Conservation (phyloP, 192 early-diverging fungal species). For the Fimicolochytrium jonesii region DNA sequence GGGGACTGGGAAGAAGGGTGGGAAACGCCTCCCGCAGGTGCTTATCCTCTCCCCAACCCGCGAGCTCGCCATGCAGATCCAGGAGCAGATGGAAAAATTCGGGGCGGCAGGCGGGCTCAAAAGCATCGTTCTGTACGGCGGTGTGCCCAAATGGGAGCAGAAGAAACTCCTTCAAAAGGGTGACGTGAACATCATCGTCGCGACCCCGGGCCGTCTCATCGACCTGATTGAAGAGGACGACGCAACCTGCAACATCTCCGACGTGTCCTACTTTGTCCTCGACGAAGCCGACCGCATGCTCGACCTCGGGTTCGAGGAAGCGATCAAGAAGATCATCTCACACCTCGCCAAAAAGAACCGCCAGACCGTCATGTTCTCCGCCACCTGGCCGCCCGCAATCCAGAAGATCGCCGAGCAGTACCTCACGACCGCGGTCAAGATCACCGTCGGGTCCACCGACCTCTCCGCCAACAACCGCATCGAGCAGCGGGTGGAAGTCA, state of each 20-base stretch:
- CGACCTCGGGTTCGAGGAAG: slow-evolving; percentile 89
- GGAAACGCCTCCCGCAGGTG: slow-evolving; percentile 29
- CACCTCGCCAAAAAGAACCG: slow-evolving; percentile 60
- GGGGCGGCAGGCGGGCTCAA: slow-evolving; percentile 61
- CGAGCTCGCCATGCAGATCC: slow-evolving; percentile 50
- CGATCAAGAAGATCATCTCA: slow-evolving; percentile 78
- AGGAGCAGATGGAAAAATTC: slow-evolving; percentile 55
- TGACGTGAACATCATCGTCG: slow-evolving; percentile 72
- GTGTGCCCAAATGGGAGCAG: slow-evolving; percentile 61
- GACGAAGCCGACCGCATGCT: slow-evolving; percentile 99
- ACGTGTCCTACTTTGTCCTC: slow-evolving; percentile 84
- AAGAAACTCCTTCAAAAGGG: slow-evolving; percentile 39
- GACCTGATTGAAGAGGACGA: slow-evolving; percentile 72
- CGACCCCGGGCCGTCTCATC: slow-evolving; percentile 93
- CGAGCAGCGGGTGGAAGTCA: slow-evolving; percentile 85
- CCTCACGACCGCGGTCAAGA: slow-evolving; percentile 68
- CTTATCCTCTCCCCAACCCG: slow-evolving; percentile 67
- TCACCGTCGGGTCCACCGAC: slow-evolving; percentile 86
- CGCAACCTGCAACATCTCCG: slow-evolving; percentile 59
- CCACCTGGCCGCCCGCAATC: slow-evolving; percentile 91
- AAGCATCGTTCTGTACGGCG: slow-evolving; percentile 85
- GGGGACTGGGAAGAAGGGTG: slow-evolving; percentile 1
- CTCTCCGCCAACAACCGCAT: slow-evolving; percentile 82
- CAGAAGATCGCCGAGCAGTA: slow-evolving; percentile 82
- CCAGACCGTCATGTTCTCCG: slow-evolving; percentile 94